These are phyloP conservation scores for Paraleonurus japonicus DNA, from an alignment of 257 asterid genomes.

Conservation along the genomic window DNA sequence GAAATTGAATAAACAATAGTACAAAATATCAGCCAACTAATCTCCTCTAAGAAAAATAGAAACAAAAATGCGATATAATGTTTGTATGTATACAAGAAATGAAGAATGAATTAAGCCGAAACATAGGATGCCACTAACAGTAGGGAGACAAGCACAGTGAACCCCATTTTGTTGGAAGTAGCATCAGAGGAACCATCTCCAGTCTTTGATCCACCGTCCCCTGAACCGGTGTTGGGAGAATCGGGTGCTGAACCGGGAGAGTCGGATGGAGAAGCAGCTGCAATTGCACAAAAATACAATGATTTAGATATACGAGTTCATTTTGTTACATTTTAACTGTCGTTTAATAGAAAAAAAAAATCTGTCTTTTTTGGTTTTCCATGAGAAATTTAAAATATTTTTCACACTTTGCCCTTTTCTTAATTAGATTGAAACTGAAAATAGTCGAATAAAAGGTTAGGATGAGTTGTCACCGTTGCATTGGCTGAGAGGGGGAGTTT, in stretches of 20 bases:
- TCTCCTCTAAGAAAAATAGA: background rate
- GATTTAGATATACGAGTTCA: background rate
- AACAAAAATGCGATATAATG: background rate
- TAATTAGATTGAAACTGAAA: no score
- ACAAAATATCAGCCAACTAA: background rate
- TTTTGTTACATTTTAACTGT: no score
- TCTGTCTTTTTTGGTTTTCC: no score
- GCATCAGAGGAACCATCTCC: conserved; percentile 44
- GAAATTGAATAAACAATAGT: conserved; percentile 34
- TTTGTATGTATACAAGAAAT: background rate
- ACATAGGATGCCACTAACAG: conserved; percentile 38
- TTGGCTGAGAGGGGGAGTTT: conserved; percentile 59
- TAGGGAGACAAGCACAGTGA: conserved; percentile 20
- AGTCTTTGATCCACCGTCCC: conserved; percentile 37
- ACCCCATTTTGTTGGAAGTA: conserved; percentile 32
- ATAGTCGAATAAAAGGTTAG: no score
- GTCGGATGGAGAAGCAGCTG: conserved; percentile 64
- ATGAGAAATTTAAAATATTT: no score
- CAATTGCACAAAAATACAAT: conserved; percentile 1
- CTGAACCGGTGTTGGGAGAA: conserved; percentile 40
- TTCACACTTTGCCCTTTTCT: no score
- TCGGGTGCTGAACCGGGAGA: conserved; percentile 51
- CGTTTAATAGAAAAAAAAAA: no score
- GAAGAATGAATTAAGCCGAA: conserved; percentile 28
- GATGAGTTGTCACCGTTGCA: conserved; percentile 52